A percentile compares a stretch with the other conserved stretches of the same genome.
phyloP scores from a whole-genome alignment of 495 filamentous ascomycete species.

The Penicillium goetzii region DNA sequence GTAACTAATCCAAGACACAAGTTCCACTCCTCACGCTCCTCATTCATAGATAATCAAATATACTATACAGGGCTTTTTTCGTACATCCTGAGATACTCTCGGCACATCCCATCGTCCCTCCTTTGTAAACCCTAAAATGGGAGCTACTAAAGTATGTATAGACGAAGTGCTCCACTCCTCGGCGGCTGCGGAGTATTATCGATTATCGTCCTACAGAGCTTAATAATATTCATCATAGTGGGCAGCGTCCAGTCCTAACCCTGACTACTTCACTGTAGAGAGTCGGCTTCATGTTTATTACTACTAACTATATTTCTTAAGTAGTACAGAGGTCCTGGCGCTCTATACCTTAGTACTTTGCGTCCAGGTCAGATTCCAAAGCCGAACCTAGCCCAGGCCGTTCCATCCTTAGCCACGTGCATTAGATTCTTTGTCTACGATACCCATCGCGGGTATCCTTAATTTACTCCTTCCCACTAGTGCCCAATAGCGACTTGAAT shows the following conservation, averaged over 20 bases:
- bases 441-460: neutral
- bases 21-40: neutral
- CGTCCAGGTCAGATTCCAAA: neutral
- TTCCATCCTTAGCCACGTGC: conserved; percentile 25
- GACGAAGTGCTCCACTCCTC: neutral
- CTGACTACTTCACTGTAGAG: neutral
- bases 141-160: neutral
- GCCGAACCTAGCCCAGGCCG: neutral
- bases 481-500: neutral
- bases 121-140: conserved; percentile 1
- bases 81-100: neutral
- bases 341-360: neutral
- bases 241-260: neutral
- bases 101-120: conserved; percentile 1
- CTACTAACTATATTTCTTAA: no score
- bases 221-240: neutral
- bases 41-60: neutral
- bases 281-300: neutral
- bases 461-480: neutral
- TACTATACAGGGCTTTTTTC: neutral
- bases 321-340: neutral
- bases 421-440: conserved; percentile 9
- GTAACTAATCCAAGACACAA: neutral
- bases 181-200: neutral
- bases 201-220: neutral